Evolutionary conservation across 768 basidiomycete genomes (phyloP), one percentile per base, ranked within the genome.

Genomic region (Termitomyces titanicus): DNA sequence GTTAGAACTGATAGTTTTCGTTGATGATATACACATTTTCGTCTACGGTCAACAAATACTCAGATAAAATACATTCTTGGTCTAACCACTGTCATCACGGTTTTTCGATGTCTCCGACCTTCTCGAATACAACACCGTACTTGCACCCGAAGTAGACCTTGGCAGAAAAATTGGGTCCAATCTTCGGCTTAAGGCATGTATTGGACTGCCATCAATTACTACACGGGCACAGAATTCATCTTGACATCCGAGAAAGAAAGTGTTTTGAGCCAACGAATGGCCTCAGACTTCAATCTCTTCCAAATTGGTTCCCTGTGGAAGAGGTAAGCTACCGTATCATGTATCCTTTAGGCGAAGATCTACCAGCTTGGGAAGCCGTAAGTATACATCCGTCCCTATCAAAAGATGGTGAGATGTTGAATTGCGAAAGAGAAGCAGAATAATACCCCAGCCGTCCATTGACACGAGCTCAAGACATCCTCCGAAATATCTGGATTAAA

Each of bases 281-380:
- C 45, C 20, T 72, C 37, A 93, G 18, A 93, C 79, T 68, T 92
- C 89, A 54, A 92, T 91, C 10, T 85, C 89, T 69, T 94, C 91
- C 54, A 92, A 65, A 68, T 89, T 93, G 9, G 89, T 94, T 33
- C 91, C 91, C 91, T 92, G 60, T 10, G 10, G 40, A 29, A 18
- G 29, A 17, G 25, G 17, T 50, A 20, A 55, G 44, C 44, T 13
- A 24, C 29, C 17, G 18, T 18, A 18, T 4, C 13, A 37, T 18
- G 38, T 25, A 35, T 40, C 37, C n/a, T 33, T 44, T 5, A 25
- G 18, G 37, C 25, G 40, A 39, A 29, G 2, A 70, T 82, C 70
- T 58, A 91, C 90, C 66, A 94, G 75, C 68, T 85, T 92, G 5
- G 92, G 92, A 42, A 94, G 75, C 33, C 88, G 80, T 51, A 94